A percentile compares a stretch with the other conserved stretches of the same genome.
phyloP scores from a whole-genome alignment of 2,329 filamentous ascomycete genomes.

The Aureobasidium sp. region DNA sequence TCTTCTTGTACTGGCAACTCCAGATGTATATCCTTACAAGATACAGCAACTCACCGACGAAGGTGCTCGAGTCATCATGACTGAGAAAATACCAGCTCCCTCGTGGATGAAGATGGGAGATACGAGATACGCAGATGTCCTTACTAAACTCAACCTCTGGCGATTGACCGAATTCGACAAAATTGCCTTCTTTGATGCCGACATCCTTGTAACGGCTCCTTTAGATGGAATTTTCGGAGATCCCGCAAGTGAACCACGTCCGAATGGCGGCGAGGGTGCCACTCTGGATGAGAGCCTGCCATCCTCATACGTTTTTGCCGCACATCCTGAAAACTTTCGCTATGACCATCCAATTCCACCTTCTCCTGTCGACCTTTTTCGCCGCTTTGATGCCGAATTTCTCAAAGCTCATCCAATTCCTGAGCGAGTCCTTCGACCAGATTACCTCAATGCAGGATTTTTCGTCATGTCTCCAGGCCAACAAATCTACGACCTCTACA shows the following conservation, averaged over 20 bases:
- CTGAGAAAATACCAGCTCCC: conserved; percentile 24
- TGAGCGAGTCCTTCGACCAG: not conserved
- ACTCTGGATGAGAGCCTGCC: conserved; percentile 13
- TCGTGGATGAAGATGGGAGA: conserved; percentile 25
- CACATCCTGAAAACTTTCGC: no score
- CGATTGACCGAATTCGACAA: conserved; percentile 32
- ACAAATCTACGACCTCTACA: conserved; percentile 27
- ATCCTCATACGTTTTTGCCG: no score
- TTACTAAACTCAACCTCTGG: conserved; percentile 35
- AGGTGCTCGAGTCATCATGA: conserved; percentile 24
- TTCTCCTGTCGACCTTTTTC: no score
- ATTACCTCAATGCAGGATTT: conserved; percentile 30
- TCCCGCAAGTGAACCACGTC: conserved; percentile 23
- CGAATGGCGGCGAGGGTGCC: not conserved
- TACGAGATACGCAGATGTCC: conserved; percentile 29
- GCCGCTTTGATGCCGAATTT: no score
- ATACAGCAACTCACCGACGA: conserved; percentile 23
- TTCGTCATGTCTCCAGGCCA: conserved; percentile 27
- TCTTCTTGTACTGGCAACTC: conserved; percentile 26
- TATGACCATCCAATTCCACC: no score
- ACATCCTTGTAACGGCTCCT: conserved; percentile 25
- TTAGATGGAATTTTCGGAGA: conserved; percentile 31
- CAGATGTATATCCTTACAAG: conserved; percentile 22
- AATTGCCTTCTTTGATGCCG: conserved; percentile 31
- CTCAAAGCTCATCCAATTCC: no score